A percentile compares a stretch with the other conserved stretches of the same genome.
These are phyloP conservation scores for Amanita inopinata DNA, from an alignment of 768 basidiomycete species.

Conservation along the genomic window DNA sequence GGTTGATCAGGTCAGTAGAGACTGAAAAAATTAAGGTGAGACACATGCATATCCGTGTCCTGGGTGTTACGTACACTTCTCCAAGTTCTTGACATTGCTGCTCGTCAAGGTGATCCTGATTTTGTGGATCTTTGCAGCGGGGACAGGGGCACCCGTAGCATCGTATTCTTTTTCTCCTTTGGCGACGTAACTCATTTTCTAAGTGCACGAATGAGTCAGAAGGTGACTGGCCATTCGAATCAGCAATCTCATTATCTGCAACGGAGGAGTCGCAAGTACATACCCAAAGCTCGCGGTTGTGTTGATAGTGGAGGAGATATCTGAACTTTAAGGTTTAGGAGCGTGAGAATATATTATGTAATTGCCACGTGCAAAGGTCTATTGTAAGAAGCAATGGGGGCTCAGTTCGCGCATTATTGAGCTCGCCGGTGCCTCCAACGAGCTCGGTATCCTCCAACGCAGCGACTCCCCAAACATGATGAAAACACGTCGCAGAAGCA, in stretches of 20 bases:
- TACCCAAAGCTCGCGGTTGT: conserved; percentile 38
- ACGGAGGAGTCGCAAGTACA: conserved; percentile 14
- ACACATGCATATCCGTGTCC: too few relatives aligned
- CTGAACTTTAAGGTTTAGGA: conserved; percentile 29
- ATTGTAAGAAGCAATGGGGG: conserved; percentile 11
- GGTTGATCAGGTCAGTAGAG: conserved; percentile 92
- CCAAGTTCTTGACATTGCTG: conserved; percentile 95
- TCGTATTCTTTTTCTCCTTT: conserved; percentile 98
- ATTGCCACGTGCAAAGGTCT: conserved; percentile 20
- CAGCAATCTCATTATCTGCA: conserved; percentile 2
- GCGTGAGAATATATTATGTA: conserved; percentile 20
- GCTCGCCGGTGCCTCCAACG: conserved; percentile 27
- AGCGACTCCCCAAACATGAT: conserved; percentile 26
- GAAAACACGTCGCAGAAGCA: conserved; percentile 56
- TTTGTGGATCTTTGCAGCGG: conserved; percentile 93
- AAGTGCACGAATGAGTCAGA: conserved; percentile 51
- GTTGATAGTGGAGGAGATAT: conserved; percentile 22
- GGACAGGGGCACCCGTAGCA: conserved; percentile 77
- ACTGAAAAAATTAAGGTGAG: too few relatives aligned
- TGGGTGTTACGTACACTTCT: conserved; percentile 72
- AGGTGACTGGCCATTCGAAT: conserved; percentile 49
- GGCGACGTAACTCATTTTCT: conserved; percentile 95
- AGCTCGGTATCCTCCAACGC: conserved; percentile 18
- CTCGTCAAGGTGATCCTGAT: conserved; percentile 98
- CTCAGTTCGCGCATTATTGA: conserved; percentile 15